phyloP scores from a whole-genome alignment of 768 basidiomycete species.

The Kwoniella heveanensis region DNA sequence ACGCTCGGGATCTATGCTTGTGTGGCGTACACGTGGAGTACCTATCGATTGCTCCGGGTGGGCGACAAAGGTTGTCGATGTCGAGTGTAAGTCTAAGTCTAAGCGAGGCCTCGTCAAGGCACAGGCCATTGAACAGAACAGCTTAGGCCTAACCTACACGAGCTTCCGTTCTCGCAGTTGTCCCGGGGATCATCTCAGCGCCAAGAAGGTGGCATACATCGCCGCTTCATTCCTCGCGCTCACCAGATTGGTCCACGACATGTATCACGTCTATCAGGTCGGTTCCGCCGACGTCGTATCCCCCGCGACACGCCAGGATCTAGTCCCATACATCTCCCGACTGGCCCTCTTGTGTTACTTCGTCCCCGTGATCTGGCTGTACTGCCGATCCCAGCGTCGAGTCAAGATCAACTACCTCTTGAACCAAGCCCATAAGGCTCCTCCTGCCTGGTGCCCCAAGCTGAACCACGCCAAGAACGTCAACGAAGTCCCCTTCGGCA shows the following conservation, averaged over 20 bases:
- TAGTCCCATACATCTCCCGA: not conserved
- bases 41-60: not conserved
- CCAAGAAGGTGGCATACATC: not conserved
- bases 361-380: not conserved
- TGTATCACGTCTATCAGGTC: not conserved
- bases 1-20: not conserved
- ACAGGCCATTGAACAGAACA: not conserved
- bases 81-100: not conserved
- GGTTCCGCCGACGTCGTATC: not conserved
- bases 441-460: not conserved
- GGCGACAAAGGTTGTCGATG: not conserved
- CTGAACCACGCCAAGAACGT: not conserved
- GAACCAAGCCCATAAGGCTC: not conserved
- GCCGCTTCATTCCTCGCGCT: not conserved
- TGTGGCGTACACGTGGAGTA: not conserved
- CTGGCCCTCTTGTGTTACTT: too few relatives aligned
- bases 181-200: not conserved
- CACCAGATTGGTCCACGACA: not conserved
- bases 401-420: not conserved
- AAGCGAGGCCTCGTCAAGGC: not conserved
- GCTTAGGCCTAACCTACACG: not conserved
- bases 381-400: not conserved
- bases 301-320: not conserved
- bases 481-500: not conserved
- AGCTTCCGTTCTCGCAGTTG: not conserved